Base-by-base conservation (phyloP, 2,329 filamentous ascomycete genomes). In the Cryphonectria nitschkei region DNA sequence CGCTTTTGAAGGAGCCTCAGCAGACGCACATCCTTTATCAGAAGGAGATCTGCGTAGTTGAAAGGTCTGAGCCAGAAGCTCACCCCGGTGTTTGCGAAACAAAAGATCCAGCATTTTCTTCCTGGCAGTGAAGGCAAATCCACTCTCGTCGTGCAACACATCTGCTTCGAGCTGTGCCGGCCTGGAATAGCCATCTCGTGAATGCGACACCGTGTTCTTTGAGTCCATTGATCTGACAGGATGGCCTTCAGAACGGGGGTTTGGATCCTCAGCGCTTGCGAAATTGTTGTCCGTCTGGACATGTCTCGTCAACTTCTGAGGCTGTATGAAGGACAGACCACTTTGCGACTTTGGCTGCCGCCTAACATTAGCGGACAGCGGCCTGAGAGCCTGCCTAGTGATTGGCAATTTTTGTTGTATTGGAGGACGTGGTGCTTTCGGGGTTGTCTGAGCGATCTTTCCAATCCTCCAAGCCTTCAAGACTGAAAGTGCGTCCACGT, bases 101-200 rank as follows among this genome's bases (percentile, higher is more conserved):
- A 90, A 75, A 34, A 81, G 82, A 76, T 91, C 89, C 8, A 91
- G 79, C 13, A 82, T 79, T 73, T 80, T 85, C 76, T 90, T 91
- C 34, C 81, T 83, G 3, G 81, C 79, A 66, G 83, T 80, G 72
- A 91, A 89, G 13, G 79, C 80, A 61, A 80, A 76, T 9, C 78
- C 78, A 32, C 75, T 77, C 14, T 77, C 76, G 56, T 78, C 79
- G 43, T 80, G 77, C 2, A 76, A 71, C 46, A 83, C 81, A 11
- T 82, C 80, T 41, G 80, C 82, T 75, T 91, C 89, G 13, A 91
- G 79, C 73, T 89, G 88, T 6, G 88, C 89, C 29, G 86, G 87
- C 67, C 87, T 79, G 14, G 58, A 68, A 62, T 70, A 71, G 46
- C 46, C 43, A 39, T 50, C 39, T 7, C 26, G 29, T 29, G 58